These are phyloP conservation scores for Cutaneotrichosporon sp. DNA, from an alignment of 1,284 basidiomycete genomes.

Conservation along the genomic window DNA sequence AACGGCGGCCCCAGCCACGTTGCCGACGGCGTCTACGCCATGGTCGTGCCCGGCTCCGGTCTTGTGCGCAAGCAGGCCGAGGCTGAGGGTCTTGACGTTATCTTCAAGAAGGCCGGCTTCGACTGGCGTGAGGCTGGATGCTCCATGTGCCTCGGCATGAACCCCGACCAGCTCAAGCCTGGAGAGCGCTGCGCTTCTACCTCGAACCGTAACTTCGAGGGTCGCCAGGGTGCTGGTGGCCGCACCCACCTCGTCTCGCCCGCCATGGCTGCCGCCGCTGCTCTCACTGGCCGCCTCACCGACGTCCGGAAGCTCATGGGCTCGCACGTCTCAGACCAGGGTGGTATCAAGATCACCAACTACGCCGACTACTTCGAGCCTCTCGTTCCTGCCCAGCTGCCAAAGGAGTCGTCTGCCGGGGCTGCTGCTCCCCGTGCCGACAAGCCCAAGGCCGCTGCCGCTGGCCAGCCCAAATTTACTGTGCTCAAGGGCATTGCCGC, in stretches of 20 bases:
- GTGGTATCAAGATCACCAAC: slow-evolving; percentile 63
- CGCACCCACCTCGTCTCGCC: slow-evolving; percentile 89
- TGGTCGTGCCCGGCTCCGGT: slow-evolving; percentile 94
- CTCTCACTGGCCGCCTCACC: slow-evolving; percentile 78
- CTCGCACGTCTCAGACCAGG: slow-evolving; percentile 47
- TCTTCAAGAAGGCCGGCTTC: slow-evolving; percentile 92
- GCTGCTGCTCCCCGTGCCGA: slow-evolving; percentile 57
- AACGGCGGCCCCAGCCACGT: slow-evolving; percentile 56
- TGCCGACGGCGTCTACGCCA: slow-evolving; percentile 72
- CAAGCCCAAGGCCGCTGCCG: slow-evolving; percentile 57
- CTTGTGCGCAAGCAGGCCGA: slow-evolving; percentile 93
- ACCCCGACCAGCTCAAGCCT: slow-evolving; percentile 85
- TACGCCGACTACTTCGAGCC: slow-evolving; percentile 72
- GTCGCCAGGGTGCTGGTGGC: slow-evolving; percentile 83
- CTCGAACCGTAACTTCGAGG: slow-evolving; percentile 96
- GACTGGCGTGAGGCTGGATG: slow-evolving; percentile 98
- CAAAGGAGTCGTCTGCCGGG: slow-evolving; percentile 52
- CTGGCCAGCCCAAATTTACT: slow-evolving; percentile 67
- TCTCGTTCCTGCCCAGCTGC: slow-evolving; percentile 58
- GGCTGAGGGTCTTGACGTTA: slow-evolving; percentile 79
- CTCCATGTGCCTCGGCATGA: slow-evolving; percentile 98
- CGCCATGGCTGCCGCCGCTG: slow-evolving; percentile 93
- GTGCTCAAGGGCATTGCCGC: slow-evolving; percentile 78
- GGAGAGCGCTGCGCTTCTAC: slow-evolving; percentile 93
- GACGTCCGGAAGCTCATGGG: slow-evolving; percentile 81